Conservation (phyloP, 2,329 filamentous ascomycete genomes). For the Passalora sequoiae region DNA sequence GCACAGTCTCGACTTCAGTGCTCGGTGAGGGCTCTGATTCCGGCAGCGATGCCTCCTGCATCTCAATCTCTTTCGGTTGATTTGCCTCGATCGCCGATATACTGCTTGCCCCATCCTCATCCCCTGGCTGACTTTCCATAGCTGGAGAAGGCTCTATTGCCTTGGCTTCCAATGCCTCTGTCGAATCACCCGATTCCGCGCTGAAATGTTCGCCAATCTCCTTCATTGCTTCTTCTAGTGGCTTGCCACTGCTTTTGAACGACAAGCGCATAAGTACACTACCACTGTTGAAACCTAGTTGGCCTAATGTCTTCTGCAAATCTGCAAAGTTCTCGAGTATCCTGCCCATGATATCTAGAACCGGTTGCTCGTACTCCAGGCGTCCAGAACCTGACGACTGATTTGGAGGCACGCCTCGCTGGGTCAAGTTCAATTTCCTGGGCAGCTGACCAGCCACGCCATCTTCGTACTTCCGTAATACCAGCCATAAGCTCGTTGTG, state of each 20-base stretch:
- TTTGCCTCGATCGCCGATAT: neutral
- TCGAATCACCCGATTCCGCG: constrained; percentile 13
- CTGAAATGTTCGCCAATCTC: constrained; percentile 75
- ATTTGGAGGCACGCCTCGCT: constrained; percentile 65
- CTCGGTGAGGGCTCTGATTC: constrained; percentile 12
- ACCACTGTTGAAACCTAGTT: constrained; percentile 81
- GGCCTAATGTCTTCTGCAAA: constrained; percentile 80
- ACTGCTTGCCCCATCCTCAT: neutral
- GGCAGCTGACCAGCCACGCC: constrained; percentile 51
- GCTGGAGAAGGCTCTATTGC: neutral
- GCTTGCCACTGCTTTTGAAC: constrained; percentile 70
- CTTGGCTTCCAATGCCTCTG: neutral
- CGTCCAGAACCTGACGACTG: constrained; percentile 59
- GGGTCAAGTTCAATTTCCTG: constrained; percentile 70
- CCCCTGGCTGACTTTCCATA: neutral
- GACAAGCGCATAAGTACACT: constrained; percentile 71
- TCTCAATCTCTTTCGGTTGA: constrained; percentile 20
- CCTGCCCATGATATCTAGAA: constrained; percentile 75
- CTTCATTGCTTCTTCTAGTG: constrained; percentile 77
- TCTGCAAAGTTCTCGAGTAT: constrained; percentile 72
- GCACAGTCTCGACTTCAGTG: constrained; percentile 1
- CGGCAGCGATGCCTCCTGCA: constrained; percentile 15
- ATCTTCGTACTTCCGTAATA: constrained; percentile 85
- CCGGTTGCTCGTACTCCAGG: constrained; percentile 81
- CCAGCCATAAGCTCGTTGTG: constrained; percentile 80